phyloP scores from a whole-genome alignment of 768 basidiomycete species.

The Lactarius trivialis region DNA sequence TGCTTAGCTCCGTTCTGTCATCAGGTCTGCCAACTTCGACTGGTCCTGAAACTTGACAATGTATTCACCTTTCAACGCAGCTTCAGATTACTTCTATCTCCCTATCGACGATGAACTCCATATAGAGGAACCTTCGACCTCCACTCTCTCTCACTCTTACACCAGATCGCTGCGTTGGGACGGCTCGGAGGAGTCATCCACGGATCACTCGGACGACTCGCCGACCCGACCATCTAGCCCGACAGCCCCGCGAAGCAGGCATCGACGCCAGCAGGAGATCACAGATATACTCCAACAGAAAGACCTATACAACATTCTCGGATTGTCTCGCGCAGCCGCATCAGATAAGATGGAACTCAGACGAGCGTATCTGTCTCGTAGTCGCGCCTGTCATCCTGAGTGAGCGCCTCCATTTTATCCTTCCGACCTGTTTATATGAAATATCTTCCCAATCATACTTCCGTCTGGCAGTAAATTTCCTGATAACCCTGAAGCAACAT shows the following conservation, averaged over 20 bases:
- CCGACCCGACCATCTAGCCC: slow-evolving; percentile 10
- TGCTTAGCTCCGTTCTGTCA: slow-evolving; percentile 21
- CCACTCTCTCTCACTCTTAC: slow-evolving; percentile 29
- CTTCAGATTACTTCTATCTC: slow-evolving; percentile 55
- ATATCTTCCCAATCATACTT: neutral
- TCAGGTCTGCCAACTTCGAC: slow-evolving; percentile 16
- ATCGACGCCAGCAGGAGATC: slow-evolving; percentile 32
- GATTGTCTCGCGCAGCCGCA: slow-evolving; percentile 42
- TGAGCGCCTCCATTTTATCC: slow-evolving; percentile 34
- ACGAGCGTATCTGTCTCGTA: slow-evolving; percentile 69
- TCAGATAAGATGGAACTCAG: slow-evolving; percentile 60
- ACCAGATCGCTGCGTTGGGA: slow-evolving; percentile 30
- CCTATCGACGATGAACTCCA: slow-evolving; percentile 55
- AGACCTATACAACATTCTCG: slow-evolving; percentile 70
- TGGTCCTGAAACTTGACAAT: neutral
- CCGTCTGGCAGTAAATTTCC: slow-evolving; percentile 62
- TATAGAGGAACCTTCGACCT: slow-evolving; percentile 36
- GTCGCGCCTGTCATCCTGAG: slow-evolving; percentile 83
- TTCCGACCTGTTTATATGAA: neutral
- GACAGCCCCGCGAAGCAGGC: slow-evolving; percentile 14
- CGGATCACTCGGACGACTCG: slow-evolving; percentile 23
- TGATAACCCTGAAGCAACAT: slow-evolving; percentile 64
- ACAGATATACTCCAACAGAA: slow-evolving; percentile 51
- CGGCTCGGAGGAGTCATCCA: slow-evolving; percentile 11
- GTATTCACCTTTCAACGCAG: slow-evolving; percentile 30